These are phyloP conservation scores for Coemansia sp. DNA, from an alignment of 192 early-diverging fungal species.

Conservation along the genomic window DNA sequence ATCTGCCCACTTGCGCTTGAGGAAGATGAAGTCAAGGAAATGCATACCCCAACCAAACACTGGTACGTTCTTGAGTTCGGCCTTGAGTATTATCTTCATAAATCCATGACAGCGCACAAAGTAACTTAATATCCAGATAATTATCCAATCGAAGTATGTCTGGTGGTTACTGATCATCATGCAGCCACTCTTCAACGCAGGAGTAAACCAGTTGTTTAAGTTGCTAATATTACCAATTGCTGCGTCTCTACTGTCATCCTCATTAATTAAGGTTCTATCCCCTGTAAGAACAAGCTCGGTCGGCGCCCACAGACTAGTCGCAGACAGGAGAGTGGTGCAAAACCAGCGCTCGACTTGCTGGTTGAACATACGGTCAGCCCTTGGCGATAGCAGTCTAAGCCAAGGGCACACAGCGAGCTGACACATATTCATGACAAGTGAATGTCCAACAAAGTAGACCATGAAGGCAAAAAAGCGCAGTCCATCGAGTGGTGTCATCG, in stretches of 20 bases:
- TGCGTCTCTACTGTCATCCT: slow-evolving; percentile 23
- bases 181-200: slow-evolving; percentile 43
- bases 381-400: slow-evolving; percentile 26
- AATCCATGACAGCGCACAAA: slow-evolving; percentile 70
- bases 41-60: slow-evolving; percentile 88
- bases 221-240: slow-evolving; percentile 22
- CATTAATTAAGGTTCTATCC: slow-evolving; percentile 29
- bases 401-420: slow-evolving; percentile 42
- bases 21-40: slow-evolving; percentile 92
- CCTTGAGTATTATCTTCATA: slow-evolving; percentile 90
- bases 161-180: slow-evolving; percentile 52
- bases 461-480: slow-evolving; percentile 32
- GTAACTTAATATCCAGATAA: slow-evolving; percentile 61
- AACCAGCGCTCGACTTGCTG: slow-evolving; percentile 57
- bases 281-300: slow-evolving; percentile 52
- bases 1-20: slow-evolving; percentile 82
- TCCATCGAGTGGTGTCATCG: slow-evolving; percentile 32
- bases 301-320: slow-evolving; percentile 48
- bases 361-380: slow-evolving; percentile 42
- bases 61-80: slow-evolving; percentile 77
- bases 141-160: slow-evolving; percentile 56
- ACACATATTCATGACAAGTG: slow-evolving; percentile 43
- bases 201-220: slow-evolving; percentile 33
- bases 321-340: slow-evolving; percentile 32
- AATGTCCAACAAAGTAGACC: slow-evolving; percentile 42